Percentiles rank a stretch among this genome's conserved stretches.
Conservation (phyloP, 805 yeast species). For the Danielia oregonensis region DNA sequence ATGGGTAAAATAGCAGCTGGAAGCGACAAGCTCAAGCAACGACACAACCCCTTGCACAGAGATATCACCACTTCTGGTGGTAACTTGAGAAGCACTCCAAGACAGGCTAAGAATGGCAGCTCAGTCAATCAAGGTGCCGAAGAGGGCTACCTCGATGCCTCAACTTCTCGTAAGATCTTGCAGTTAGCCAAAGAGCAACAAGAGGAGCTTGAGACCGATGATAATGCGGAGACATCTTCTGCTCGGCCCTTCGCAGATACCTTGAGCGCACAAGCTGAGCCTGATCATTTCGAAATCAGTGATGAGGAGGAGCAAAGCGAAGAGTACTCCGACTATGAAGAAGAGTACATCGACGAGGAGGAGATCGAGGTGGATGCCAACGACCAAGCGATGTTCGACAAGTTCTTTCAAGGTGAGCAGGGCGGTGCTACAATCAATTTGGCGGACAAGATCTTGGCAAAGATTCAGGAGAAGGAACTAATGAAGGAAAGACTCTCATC, state of each 20-base stretch:
- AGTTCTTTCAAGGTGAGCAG: slow-evolving; percentile 47
- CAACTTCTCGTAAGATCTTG: slow-evolving; percentile 77
- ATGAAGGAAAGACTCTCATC: slow-evolving; percentile 14
- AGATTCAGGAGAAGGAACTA: slow-evolving; percentile 69
- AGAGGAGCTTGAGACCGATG: slow-evolving; percentile 72
- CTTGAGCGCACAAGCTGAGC: slow-evolving; percentile 19
- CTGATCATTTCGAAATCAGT: slow-evolving; percentile 31
- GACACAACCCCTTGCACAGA: slow-evolving; percentile 78
- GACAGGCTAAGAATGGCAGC: slow-evolving; percentile 22
- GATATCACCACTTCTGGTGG: slow-evolving; percentile 79
- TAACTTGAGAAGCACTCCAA: slow-evolving; percentile 47
- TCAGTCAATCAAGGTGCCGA: slow-evolving; percentile 42
- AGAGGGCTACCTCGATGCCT: slow-evolving; percentile 73
- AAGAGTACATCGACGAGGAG: slow-evolving; percentile 44
- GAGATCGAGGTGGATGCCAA: slow-evolving; percentile 69
- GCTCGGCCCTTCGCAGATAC: slow-evolving; percentile 20
- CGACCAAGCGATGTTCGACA: slow-evolving; percentile 81
- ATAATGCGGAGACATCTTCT: slow-evolving; percentile 37
- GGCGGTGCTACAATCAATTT: slow-evolving; percentile 51
- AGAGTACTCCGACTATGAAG: slow-evolving; percentile 54
- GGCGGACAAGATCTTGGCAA: slow-evolving; percentile 93
- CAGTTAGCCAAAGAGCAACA: slow-evolving; percentile 91
- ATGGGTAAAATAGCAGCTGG: slow-evolving; percentile 68
- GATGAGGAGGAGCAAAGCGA: slow-evolving; percentile 47
- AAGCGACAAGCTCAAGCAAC: slow-evolving; percentile 51